A percentile compares a stretch with the other conserved stretches of the same genome.
Conservation (phyloP, 2,329 filamentous ascomycete genomes). For the Bipolaris oryzae region DNA sequence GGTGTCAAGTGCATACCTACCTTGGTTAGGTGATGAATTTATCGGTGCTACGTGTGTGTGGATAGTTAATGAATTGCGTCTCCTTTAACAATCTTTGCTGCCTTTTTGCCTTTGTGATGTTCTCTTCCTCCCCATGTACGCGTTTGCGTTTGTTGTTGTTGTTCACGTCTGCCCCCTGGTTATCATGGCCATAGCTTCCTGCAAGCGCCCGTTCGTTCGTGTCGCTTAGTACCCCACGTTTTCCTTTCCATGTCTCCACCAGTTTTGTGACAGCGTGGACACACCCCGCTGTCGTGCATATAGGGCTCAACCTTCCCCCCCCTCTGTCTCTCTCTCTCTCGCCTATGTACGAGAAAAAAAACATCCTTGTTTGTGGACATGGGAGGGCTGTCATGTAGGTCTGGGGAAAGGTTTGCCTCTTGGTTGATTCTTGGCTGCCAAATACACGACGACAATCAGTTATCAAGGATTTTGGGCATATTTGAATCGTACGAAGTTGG, state of each 20-base stretch:
- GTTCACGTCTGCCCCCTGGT: neutral
- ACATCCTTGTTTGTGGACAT: too few relatives aligned
- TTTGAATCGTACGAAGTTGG: too few relatives aligned
- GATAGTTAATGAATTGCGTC: slow-evolving; percentile 48
- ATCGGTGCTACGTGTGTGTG: slow-evolving; percentile 44
- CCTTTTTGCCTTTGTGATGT: neutral
- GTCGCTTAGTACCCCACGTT: neutral
- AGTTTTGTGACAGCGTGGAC: neutral
- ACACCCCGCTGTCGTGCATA: neutral
- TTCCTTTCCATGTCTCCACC: neutral
- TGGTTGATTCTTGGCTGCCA: too few relatives aligned
- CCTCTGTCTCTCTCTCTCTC: neutral
- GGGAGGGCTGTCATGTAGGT: too few relatives aligned
- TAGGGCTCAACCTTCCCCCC: neutral
- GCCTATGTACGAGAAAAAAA: neutral
- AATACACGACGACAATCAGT: too few relatives aligned
- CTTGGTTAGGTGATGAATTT: slow-evolving; percentile 34
- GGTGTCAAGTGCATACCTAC: slow-evolving; percentile 26
- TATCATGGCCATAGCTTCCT: neutral
- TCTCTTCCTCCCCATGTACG: neutral
- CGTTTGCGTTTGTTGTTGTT: too few relatives aligned
- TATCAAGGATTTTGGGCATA: too few relatives aligned
- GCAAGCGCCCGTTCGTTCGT: neutral
- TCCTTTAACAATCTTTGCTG: slow-evolving; percentile 15
- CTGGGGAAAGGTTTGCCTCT: too few relatives aligned